Evolutionary conservation across 257 asterid genomes (phyloP), one percentile per base, ranked within the genome.

Genomic region (Petunia secreta): DNA sequence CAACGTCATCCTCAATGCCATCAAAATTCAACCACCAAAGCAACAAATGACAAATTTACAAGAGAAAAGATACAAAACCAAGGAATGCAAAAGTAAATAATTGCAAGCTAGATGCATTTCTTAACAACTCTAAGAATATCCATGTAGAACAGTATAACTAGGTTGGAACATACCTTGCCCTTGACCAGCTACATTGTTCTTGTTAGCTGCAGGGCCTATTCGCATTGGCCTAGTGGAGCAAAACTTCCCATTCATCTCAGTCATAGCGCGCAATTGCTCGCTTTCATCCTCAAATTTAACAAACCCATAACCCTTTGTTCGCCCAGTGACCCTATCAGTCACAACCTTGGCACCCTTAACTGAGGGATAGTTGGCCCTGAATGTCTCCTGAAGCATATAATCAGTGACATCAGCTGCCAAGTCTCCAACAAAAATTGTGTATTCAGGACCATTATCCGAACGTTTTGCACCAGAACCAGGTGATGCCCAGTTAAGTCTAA

Each of bases 171-270:
- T 87, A 93, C 98, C 97, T 84, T 85, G 91, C 34, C 88, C 87
- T 91, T 89, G 94, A 73, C 90, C 88, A 78, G 89, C 89, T 41
- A 85, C 50, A 78, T 85, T 87, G 81, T 93, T 97, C 85, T 95
- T 95, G 91, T 89, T 95, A 75, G 98, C 93, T 82, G 98, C 98
- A 14, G 92, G 95, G 75, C 98, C 98, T 83, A 93, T 85, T 59
- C 98, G 89, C 98, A 95, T 95, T 48, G 96, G 95, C 88, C 98
- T 95, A 13, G 94, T 91, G 25, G 98, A 95, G 84, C 96, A 91
- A 83, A 88, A 91, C 84, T 82, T 91, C 16, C 98, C 98, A 87
- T 93, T 95, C 98, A 95, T 95, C 92, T 95, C 98, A 68, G 88
- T 84, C 97, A 93, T 90, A 75, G 98, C 97, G 39, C 91, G 97